Conservation (phyloP, 306 rosid species). For the Prunus mongolica region DNA sequence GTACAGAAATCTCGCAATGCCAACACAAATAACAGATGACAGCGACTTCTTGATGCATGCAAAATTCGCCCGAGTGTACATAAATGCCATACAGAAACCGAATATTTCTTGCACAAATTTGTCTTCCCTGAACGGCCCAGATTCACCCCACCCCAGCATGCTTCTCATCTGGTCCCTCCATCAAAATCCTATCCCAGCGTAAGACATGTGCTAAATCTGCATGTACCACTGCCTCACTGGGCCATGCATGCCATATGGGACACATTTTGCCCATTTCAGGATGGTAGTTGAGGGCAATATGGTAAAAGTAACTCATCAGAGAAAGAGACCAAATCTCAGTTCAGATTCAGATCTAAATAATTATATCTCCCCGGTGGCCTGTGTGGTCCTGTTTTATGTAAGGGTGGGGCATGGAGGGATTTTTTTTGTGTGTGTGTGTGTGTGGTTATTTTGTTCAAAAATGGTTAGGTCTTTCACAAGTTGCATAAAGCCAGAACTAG, state of each 20-base stretch:
- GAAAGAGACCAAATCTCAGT: constrained; percentile 59
- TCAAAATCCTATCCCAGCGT: constrained; percentile 26
- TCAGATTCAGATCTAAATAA: constrained; percentile 70
- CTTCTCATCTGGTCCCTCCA: constrained; percentile 39
- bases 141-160: constrained; percentile 16
- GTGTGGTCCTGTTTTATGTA: background rate
- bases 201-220: constrained; percentile 37
- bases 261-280: constrained; percentile 17
- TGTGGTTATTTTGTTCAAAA: constrained; percentile 35
- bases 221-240: background rate
- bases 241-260: constrained; percentile 17
- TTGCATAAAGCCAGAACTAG: constrained; percentile 52
- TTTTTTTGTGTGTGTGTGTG: background rate
- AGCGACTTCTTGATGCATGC: constrained; percentile 39
- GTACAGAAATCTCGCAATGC: constrained; percentile 26
- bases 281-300: constrained; percentile 41
- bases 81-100: constrained; percentile 29
- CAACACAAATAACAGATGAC: constrained; percentile 59
- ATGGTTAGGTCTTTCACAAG: constrained; percentile 48
- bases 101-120: constrained; percentile 29
- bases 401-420: background rate
- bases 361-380: constrained; percentile 21
- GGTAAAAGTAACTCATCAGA: constrained; percentile 23
- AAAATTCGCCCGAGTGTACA: constrained; percentile 20
- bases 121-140: constrained; percentile 35